A percentile compares a stretch with the other conserved stretches of the same genome.
phyloP scores from a whole-genome alignment of 2,329 filamentous ascomycete genomes.

The Fusarium hostae region DNA sequence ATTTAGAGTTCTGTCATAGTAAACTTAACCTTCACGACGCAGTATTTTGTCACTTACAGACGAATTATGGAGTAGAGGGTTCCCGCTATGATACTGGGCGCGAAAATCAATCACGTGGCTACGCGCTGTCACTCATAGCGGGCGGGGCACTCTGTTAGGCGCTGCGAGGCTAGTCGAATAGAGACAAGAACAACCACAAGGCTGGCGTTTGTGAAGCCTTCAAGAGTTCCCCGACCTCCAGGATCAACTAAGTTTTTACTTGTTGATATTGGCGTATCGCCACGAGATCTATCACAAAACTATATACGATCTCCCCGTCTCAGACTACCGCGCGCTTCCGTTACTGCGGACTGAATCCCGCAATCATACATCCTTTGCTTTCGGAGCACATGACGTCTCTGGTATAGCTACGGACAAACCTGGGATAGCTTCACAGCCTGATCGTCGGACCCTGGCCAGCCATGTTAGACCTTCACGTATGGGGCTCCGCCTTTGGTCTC shows the following conservation, averaged over 20 bases:
- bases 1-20: neutral
- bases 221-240: constrained; percentile 8
- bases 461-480: constrained; percentile 79
- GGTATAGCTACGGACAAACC: constrained; percentile 5
- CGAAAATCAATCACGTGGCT: constrained; percentile 40
- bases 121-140: constrained; percentile 38
- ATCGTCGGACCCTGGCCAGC: constrained; percentile 11
- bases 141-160: neutral
- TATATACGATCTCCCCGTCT: neutral
- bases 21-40: neutral
- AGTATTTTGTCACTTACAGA: constrained; percentile 12
- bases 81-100: neutral
- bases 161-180: neutral
- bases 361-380: neutral
- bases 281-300: constrained; percentile 18
- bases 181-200: constrained; percentile 18
- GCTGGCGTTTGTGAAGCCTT: constrained; percentile 32
- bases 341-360: constrained; percentile 1
- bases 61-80: neutral
- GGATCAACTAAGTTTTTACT: constrained; percentile 11
- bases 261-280: constrained; percentile 17
- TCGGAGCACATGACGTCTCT: constrained; percentile 18
- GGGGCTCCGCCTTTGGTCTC: constrained; percentile 88
- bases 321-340: constrained; percentile 17
- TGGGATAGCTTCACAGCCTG: constrained; percentile 22